These are phyloP conservation scores for Rhytidhysteron rufulum DNA, from an alignment of 2,329 filamentous ascomycete species.

Conservation along the genomic window DNA sequence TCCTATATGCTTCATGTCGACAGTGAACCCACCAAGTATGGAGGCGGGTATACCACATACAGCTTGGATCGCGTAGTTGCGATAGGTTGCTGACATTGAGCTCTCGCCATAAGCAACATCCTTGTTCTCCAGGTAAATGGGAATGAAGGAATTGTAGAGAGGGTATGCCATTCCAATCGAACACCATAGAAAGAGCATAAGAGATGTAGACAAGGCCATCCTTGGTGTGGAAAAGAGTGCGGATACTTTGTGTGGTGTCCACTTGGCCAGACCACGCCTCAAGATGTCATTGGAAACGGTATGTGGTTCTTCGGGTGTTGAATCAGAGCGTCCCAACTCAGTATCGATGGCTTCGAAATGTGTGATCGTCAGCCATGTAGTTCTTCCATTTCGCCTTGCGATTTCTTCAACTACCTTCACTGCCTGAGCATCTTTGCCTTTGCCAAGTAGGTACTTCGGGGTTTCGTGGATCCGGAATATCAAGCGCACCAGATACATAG, in stretches of 20 bases:
- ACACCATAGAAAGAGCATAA: constrained; percentile 76
- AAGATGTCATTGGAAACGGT: background rate
- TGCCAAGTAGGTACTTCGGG: constrained; percentile 75
- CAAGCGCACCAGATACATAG: constrained; percentile 76
- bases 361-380: constrained; percentile 61
- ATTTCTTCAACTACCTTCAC: constrained; percentile 77
- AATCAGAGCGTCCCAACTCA: background rate
- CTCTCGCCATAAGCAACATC: constrained; percentile 16
- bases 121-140: constrained; percentile 69
- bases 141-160: constrained; percentile 86
- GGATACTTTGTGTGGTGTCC: constrained; percentile 43
- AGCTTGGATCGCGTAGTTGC: constrained; percentile 78
- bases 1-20: constrained; percentile 68
- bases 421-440: constrained; percentile 73
- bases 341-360: constrained; percentile 46
- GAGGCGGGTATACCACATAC: constrained; percentile 74
- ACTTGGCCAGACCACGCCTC: background rate
- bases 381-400: constrained; percentile 61
- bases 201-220: constrained; percentile 45
- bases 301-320: background rate
- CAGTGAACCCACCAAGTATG: constrained; percentile 68
- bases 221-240: constrained; percentile 56
- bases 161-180: constrained; percentile 84
- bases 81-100: constrained; percentile 54
- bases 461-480: constrained; percentile 81